phyloP scores from a whole-genome alignment of 1,139 yeast species.

The Hemisphaericaspora xylanilytica region DNA sequence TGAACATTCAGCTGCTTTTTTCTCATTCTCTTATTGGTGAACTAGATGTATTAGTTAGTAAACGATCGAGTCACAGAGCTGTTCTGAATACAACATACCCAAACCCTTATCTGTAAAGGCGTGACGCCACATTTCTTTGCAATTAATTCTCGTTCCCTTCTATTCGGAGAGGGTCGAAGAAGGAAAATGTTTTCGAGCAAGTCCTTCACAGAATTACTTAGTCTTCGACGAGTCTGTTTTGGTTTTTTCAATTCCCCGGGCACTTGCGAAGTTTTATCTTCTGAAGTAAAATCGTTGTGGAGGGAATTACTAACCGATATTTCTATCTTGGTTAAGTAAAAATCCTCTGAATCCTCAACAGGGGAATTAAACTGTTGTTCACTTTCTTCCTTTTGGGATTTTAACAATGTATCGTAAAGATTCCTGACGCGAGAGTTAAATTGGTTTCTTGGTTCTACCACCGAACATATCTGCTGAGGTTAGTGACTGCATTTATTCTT shows the following conservation, averaged over 20 bases:
- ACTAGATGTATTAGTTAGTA: constrained; percentile 16
- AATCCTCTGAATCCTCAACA: constrained; percentile 4
- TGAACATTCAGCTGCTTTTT: constrained; percentile 13
- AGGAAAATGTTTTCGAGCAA: constrained; percentile 16
- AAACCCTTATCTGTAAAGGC: constrained; percentile 29
- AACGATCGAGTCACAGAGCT: neutral
- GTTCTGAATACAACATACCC: constrained; percentile 23
- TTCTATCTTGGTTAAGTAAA: constrained; percentile 7
- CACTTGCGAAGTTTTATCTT: neutral
- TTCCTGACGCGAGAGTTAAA: constrained; percentile 7
- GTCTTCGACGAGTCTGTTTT: constrained; percentile 8
- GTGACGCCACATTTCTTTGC: constrained; percentile 27
- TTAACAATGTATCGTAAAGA: constrained; percentile 8
- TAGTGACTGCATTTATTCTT: neutral
- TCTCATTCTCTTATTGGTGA: constrained; percentile 31
- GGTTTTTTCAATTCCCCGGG: neutral
- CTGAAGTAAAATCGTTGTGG: neutral
- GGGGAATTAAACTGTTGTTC: constrained; percentile 1
- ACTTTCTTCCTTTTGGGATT: constrained; percentile 3
- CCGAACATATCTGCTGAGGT: constrained; percentile 3
- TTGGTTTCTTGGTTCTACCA: constrained; percentile 2
- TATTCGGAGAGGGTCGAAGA: constrained; percentile 21
- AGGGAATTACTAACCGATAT: constrained; percentile 7
- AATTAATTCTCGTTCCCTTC: constrained; percentile 25
- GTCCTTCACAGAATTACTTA: constrained; percentile 5